phyloP scores from a whole-genome alignment of 345 rosid species.

The Garcia nutans region DNA sequence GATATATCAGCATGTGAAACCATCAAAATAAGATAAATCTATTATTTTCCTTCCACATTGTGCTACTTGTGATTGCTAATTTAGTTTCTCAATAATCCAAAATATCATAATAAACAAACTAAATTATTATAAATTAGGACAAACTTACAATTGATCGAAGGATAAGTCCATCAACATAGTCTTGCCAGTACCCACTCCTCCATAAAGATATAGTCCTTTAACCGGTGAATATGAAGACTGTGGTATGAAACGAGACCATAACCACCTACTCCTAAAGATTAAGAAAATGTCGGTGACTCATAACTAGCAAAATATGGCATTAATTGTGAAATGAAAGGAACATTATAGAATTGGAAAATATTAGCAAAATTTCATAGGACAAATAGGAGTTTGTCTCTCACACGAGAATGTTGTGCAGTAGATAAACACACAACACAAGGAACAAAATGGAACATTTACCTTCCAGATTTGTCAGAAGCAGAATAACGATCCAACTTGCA shows the following conservation, averaged over 20 bases:
- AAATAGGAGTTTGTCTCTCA: not conserved
- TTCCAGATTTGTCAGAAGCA: slow-evolving; percentile 70
- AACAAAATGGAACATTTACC: slow-evolving; percentile 39
- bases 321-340: not conserved
- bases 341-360: not conserved
- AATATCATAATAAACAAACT: not conserved
- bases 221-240: slow-evolving; percentile 76
- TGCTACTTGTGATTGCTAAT: not conserved
- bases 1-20: slow-evolving; percentile 1
- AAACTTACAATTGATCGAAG: slow-evolving; percentile 75
- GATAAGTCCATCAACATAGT: slow-evolving; percentile 99
- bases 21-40: not conserved
- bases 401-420: not conserved
- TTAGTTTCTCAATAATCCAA: not conserved
- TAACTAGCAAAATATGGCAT: not conserved
- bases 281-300: slow-evolving; percentile 9
- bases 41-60: not conserved
- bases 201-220: slow-evolving; percentile 87
- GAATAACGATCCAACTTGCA: slow-evolving; percentile 88
- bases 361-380: not conserved
- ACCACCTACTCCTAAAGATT: slow-evolving; percentile 82
- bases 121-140: not conserved
- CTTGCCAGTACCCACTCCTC: slow-evolving; percentile 98
- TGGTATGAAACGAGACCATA: slow-evolving; percentile 86
- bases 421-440: slow-evolving; percentile 5